Base-by-base conservation (phyloP, 2,329 filamentous ascomycete species). In the Hymenoscyphus fraxineus region DNA sequence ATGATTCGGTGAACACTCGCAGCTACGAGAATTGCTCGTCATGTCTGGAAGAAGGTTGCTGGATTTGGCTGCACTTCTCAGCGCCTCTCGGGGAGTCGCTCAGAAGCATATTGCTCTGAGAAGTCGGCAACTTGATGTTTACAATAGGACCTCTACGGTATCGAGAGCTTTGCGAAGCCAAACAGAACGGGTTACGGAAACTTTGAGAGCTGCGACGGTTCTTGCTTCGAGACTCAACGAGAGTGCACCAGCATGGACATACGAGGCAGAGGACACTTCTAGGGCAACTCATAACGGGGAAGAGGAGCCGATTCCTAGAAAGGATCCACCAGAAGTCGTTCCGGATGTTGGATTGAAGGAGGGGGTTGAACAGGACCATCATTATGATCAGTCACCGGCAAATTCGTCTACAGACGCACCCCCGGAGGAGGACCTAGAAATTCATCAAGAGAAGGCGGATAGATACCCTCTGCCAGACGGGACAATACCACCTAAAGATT, bases 21-120 rank as follows among this genome's bases (percentile, higher is more conserved):
- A 40, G 27, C 60, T 38, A 13, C 40, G 40, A 19, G 39, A 35
- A 65, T 58, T 31, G 47, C 47, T 63, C 65, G 59, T 57, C n/a
- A 85, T 85, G 83, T 80, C 82, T 62, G 82, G 82, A 64, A 82
- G 85, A 83, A 78, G 88, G 85, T 78, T 85, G 82, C 73, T 93
- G 74, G 91, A 93, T 79, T 80, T 90, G 71, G 86, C 88, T 70
- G 85, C 88, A 66, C 81, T 93, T 68, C 81, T 89, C 76, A 86
- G 83, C 80, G 90, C 87, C 74, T 88, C 89, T 60, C 85, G 87
- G 65, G 84, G 84, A 40, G 83, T 93, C 66, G 89, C 88, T 59
- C 77, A 82, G 59, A 87, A 84, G 75, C 87, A 89, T 76, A 74
- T 85, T 59, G 84, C 84, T 65, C 78, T 89, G 61, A 81, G 86